Conservation (phyloP, 352 stramenopile genomes). For the Phytophthora meadii region DNA sequence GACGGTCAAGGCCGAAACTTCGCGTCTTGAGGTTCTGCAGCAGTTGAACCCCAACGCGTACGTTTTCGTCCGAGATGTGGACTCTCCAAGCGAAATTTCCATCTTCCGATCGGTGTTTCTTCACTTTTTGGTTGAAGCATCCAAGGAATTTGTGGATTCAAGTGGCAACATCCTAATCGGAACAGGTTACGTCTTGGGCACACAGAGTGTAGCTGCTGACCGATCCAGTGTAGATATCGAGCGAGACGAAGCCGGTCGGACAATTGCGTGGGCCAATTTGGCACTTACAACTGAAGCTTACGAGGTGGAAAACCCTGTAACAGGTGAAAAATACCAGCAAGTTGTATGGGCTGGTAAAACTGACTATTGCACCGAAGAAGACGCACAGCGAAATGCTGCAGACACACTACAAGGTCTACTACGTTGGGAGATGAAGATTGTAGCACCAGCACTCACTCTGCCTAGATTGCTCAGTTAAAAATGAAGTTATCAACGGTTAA, state of each 20-base stretch:
- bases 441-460: conserved; percentile 23
- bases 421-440: conserved; percentile 39
- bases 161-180: conserved; percentile 3
- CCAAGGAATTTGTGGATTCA: not conserved
- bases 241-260: conserved; percentile 5
- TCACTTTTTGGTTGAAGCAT: conserved; percentile 41
- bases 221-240: not conserved
- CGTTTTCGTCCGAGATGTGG: conserved; percentile 42
- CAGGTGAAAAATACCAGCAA: conserved; percentile 27
- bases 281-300: conserved; percentile 43
- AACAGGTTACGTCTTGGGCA: conserved; percentile 41
- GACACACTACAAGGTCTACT: conserved; percentile 44
- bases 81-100: conserved; percentile 27
- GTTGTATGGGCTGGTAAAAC: conserved; percentile 38
- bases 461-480: no score
- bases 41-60: conserved; percentile 32
- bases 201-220: conserved; percentile 34
- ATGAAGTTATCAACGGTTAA: no score
- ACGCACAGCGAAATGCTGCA: conserved; percentile 39
- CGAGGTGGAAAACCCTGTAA: conserved; percentile 23
- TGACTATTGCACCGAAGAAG: conserved; percentile 36
- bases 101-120: conserved; percentile 46
- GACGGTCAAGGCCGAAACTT: conserved; percentile 45
- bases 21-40: conserved; percentile 39
- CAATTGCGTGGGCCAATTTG: conserved; percentile 14